These are phyloP conservation scores for Beauveria caledonica DNA, from an alignment of 2,329 filamentous ascomycete species.

Conservation along the genomic window DNA sequence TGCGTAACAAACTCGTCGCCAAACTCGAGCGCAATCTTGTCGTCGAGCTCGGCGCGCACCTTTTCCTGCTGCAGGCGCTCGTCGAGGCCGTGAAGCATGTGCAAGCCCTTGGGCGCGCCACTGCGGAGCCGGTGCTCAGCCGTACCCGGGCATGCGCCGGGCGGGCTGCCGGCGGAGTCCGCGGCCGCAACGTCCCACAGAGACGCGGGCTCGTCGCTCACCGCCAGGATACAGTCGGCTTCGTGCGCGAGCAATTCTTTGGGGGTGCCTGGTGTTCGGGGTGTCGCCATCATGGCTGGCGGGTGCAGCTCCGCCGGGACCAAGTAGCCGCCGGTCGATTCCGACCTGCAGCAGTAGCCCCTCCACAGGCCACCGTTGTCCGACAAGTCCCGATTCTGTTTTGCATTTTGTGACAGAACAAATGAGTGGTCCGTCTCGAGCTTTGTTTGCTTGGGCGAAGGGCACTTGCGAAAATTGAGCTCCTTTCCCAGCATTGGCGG, in stretches of 20 bases:
- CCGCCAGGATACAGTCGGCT: conserved; percentile 26
- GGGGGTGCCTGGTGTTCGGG: conserved; percentile 32
- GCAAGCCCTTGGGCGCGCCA: conserved; percentile 34
- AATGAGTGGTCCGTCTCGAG: conserved; percentile 70
- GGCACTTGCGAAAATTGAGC: conserved; percentile 70
- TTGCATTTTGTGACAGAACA: conserved; percentile 35
- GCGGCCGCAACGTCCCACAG: conserved; percentile 18
- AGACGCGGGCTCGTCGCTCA: conserved; percentile 33
- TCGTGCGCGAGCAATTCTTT: conserved; percentile 36
- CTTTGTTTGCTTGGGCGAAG: conserved; percentile 75
- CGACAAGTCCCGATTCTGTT: conserved; percentile 46
- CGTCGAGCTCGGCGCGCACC: conserved; percentile 40
- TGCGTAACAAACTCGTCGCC: conserved; percentile 82
- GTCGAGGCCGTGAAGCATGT: conserved; percentile 43
- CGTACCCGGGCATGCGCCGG: conserved; percentile 10
- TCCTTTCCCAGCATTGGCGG: conserved; percentile 87
- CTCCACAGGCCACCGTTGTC: conserved; percentile 65
- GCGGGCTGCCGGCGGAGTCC: conserved; percentile 10
- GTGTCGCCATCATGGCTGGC: conserved; percentile 43
- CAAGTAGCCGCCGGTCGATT: conserved; percentile 28
- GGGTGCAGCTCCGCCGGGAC: conserved; percentile 36
- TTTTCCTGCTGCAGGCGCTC: conserved; percentile 43
- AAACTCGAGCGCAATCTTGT: conserved; percentile 59
- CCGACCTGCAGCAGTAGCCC: conserved; percentile 53
- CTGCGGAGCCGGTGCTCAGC: conserved; percentile 21